phyloP scores from a whole-genome alignment of 2,329 filamentous ascomycete species.

The Exophiala aquamarina region DNA sequence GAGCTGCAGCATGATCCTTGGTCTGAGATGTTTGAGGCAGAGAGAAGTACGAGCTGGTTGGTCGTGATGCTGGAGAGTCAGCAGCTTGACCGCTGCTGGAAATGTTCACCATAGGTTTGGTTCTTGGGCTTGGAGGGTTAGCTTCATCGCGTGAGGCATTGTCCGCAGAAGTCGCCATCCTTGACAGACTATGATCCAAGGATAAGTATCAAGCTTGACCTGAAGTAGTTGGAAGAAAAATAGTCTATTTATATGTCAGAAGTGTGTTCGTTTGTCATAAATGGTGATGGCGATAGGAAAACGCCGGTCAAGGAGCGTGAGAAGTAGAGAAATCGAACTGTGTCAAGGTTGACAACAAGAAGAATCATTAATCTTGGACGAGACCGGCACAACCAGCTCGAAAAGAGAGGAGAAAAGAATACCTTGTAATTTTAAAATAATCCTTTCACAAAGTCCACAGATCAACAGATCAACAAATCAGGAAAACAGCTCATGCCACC shows the following conservation, averaged over 20 bases:
- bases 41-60: constrained; percentile 22
- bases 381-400: too few species aligned
- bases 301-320: too few species aligned
- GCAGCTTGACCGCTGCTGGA: constrained; percentile 7
- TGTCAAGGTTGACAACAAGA: too few species aligned
- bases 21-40: constrained; percentile 22
- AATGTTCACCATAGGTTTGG: neutral
- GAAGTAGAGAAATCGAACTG: too few species aligned
- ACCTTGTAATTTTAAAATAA: constrained; percentile 1
- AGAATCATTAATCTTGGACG: too few species aligned
- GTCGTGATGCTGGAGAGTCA: constrained; percentile 36
- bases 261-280: too few species aligned
- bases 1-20: constrained; percentile 21
- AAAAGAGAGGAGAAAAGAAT: neutral
- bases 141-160: constrained; percentile 7
- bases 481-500: constrained; percentile 2
- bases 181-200: constrained; percentile 21
- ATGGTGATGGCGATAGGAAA: too few species aligned
- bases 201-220: too few species aligned
- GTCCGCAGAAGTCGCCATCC: constrained; percentile 30
- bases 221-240: too few species aligned
- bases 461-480: neutral
- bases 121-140: constrained; percentile 6
- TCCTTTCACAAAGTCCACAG: neutral
- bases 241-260: too few species aligned